Evolutionary conservation across 441 rosid species (phyloP).

Genomic region (Cnidoscolus chayamansa): DNA sequence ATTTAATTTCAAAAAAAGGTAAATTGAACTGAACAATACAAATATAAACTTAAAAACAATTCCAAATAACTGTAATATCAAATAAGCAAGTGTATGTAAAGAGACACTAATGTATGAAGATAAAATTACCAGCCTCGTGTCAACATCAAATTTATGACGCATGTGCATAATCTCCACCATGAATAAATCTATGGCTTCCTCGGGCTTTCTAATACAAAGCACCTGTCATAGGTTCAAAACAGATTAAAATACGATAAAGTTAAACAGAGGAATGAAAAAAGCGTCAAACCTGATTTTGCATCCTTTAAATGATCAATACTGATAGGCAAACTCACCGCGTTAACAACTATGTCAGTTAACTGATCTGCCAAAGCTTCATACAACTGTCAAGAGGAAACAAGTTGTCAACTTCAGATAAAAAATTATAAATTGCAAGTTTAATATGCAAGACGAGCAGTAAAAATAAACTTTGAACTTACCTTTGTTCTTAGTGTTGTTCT

Average conservation of each 20-base stretch:
- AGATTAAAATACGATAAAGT: not conserved
- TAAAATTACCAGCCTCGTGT: constrained; percentile 68
- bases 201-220: constrained; percentile 78
- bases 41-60: not conserved
- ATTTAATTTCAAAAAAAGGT: too few relatives aligned
- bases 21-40: too few relatives aligned
- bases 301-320: constrained; percentile 3
- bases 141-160: constrained; percentile 95
- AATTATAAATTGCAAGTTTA: not conserved
- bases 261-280: not conserved
- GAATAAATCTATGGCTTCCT: constrained; percentile 82
- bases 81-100: not conserved
- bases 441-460: not conserved
- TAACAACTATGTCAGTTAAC: constrained; percentile 77
- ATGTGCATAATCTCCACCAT: constrained; percentile 99
- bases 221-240: constrained; percentile 43
- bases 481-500: constrained; percentile 87
- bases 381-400: constrained; percentile 44
- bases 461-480: constrained; percentile 31
- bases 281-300: not conserved
- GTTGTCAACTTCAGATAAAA: constrained; percentile 6
- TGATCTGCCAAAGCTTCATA: constrained; percentile 90
- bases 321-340: constrained; percentile 52
- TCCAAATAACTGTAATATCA: not conserved
- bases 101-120: not conserved